Base-by-base conservation (phyloP, 2,329 filamentous ascomycete genomes). In the Scedosporium apiospermum region DNA sequence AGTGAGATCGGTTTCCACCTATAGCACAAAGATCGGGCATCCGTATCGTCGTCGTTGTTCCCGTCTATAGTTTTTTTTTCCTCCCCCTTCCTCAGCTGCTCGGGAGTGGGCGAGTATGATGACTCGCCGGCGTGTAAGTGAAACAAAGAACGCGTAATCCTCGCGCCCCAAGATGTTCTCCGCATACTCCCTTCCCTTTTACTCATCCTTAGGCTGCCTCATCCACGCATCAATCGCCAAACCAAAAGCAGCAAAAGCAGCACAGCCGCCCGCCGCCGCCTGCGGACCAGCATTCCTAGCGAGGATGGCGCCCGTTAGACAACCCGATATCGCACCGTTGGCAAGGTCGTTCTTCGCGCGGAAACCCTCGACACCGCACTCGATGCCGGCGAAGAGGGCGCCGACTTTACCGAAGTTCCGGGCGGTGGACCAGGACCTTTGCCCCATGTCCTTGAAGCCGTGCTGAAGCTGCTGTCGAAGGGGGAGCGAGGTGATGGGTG, bases 351-450 rank as follows among this genome's bases (percentile, higher is more conserved):
- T 97, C 80, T 96, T 97, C 23, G 93, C 95, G 34, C 95, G 84
- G 69, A 90, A 82, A 0, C 93, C 93, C 75, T 99, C 95, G 71
- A 99, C 92, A 66, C 90, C 92, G 78, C 95, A 99, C 77, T 99
- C 95, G 61, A 95, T 96, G 49, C 93, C 93, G 16, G 87, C 84
- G 78, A 96, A 99, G 21, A 98, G 83, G 2, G 91, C 89, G 69
- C 95, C 95, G 59, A 99, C 91, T 68, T 93, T 89, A 65, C 91
- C 93, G 72, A 99, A 99, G 80, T 96, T 98, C 78, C 93, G 95
- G 62, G 93, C 95, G 58, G 88, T 91, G 65, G 87, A 88, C 75
- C 82, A 90, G 4, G 91, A 93, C 12, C 91, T 86, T 66, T 82
- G 76, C 67, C 95, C 95, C 93, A 99, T 98, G 75, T 99, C 95